Base-by-base conservation (phyloP, 2,329 filamentous ascomycete genomes). In the Phialemoniopsis sp. region DNA sequence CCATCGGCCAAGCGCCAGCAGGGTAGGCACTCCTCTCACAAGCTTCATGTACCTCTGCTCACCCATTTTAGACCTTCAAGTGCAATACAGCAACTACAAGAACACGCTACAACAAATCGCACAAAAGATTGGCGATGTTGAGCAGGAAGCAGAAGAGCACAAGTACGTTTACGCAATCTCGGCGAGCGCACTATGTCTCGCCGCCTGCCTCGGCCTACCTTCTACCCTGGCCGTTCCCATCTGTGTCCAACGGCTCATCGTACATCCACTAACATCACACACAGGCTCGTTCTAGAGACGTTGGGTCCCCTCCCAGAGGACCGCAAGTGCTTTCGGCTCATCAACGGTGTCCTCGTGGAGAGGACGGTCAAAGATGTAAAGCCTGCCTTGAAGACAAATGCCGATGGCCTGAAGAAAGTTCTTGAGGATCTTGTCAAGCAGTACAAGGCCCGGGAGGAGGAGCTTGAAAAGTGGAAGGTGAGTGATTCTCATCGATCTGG, bases 381-480 rank as follows among this genome's bases (percentile, higher is more conserved):
- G 40, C 93, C 93, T 6, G 87, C 89, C 18, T 73, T 98, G 45
- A 85, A 89, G 68, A 97, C 89, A 15, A 97, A 98, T 60, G 87
- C 89, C 18, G 91, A 97, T 47, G 91, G 93, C 2, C 62, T 98
- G 58, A 93, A 86, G 67, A 94, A 95, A 67, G 89, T 97, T 21
- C 72, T 97, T 40, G 90, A 96, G 47, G 91, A 96, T 60, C 69
- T 98, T 47, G 78, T 97, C 50, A 96, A 95, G 76, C 89, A 95
- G 67, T 97, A 97, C 74, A 95, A 95, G 72, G 69, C 73, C 26
- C 95, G 95, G 67, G 90, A 98, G 63, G 82, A 89, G 32, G 93
- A 98, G 59, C 79, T 98, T 73, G 91, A 98, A 61, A 90, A 85
- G 64, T 98, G 93, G 93, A 98, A 98, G 88, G 91, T 94, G 67